Percentiles rank a stretch among this genome's conserved stretches.
Evolutionary conservation across 139 green algal genomes (phyloP).

Genomic region (Haematococcus lacustris): DNA sequence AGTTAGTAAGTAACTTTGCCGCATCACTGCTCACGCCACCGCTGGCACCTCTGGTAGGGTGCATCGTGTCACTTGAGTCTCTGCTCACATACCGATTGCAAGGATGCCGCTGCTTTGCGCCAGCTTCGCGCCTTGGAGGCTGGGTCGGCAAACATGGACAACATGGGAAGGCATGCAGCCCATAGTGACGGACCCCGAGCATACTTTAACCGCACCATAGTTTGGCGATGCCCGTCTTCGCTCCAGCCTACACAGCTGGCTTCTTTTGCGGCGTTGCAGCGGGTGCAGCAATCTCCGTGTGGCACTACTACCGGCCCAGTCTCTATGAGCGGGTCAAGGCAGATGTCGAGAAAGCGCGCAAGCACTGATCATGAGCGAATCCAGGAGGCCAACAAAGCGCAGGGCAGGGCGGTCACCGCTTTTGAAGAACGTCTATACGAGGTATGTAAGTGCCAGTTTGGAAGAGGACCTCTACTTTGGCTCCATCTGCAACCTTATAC

Average conservation of each 20-base stretch:
- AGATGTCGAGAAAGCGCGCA: constrained; percentile 9
- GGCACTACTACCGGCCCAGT: constrained; percentile 27
- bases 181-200: too few species aligned
- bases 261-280: constrained; percentile 17
- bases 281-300: constrained; percentile 16
- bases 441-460: too few species aligned
- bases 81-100: too few species aligned
- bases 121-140: too few species aligned
- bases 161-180: too few species aligned
- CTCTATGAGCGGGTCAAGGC: constrained; percentile 29
- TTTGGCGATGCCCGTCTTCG: constrained; percentile 23
- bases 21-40: too few species aligned
- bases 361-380: constrained; percentile 4
- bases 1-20: too few species aligned
- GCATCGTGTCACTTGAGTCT: too few species aligned
- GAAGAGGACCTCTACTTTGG: too few species aligned
- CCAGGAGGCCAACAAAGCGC: not conserved
- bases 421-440: not conserved
- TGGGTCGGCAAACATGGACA: too few species aligned
- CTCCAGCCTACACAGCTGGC: constrained; percentile 16
- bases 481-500: not conserved
- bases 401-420: not conserved
- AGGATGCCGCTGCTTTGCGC: too few species aligned
- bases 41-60: too few species aligned
- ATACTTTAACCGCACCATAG: not conserved